These are phyloP conservation scores for Sarocladium kiliense DNA, from an alignment of 2,329 filamentous ascomycete genomes.

Conservation along the genomic window DNA sequence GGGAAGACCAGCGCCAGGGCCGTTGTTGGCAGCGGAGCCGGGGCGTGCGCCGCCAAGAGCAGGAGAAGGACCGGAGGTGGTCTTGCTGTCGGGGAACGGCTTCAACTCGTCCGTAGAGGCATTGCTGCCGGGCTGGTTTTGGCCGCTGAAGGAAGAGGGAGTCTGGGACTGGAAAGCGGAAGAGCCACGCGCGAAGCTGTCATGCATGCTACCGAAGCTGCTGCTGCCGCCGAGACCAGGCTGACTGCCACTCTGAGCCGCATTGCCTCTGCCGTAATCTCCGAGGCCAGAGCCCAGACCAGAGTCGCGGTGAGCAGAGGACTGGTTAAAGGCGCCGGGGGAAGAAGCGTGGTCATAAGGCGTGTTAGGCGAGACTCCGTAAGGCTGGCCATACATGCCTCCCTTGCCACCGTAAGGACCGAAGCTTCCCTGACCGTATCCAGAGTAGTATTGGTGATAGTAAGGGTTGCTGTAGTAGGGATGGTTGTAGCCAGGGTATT, in stretches of 20 bases:
- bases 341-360: slow-evolving; percentile 53
- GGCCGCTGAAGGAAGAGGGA: slow-evolving; percentile 44
- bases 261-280: slow-evolving; percentile 48
- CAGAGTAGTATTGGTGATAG: slow-evolving; percentile 49
- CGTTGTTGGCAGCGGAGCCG: slow-evolving; percentile 52
- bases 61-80: slow-evolving; percentile 49
- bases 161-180: slow-evolving; percentile 51
- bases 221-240: slow-evolving; percentile 44
- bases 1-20: slow-evolving; percentile 46
- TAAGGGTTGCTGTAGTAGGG: slow-evolving; percentile 60
- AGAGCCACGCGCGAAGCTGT: slow-evolving; percentile 48
- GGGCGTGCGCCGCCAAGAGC: slow-evolving; percentile 51
- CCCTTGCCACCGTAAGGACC: slow-evolving; percentile 51
- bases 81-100: slow-evolving; percentile 53
- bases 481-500: slow-evolving; percentile 49
- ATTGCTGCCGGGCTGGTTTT: slow-evolving; percentile 39
- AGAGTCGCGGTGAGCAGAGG: slow-evolving; percentile 47
- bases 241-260: slow-evolving; percentile 44
- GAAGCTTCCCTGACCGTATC: slow-evolving; percentile 48
- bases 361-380: slow-evolving; percentile 50
- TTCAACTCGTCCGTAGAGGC: slow-evolving; percentile 50
- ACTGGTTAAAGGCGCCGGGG: slow-evolving; percentile 50
- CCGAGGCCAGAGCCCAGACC: slow-evolving; percentile 45
- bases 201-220: slow-evolving; percentile 49
- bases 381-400: slow-evolving; percentile 50